Conservation (phyloP, 345 rosid species). For the Gossypium thurberi region DNA sequence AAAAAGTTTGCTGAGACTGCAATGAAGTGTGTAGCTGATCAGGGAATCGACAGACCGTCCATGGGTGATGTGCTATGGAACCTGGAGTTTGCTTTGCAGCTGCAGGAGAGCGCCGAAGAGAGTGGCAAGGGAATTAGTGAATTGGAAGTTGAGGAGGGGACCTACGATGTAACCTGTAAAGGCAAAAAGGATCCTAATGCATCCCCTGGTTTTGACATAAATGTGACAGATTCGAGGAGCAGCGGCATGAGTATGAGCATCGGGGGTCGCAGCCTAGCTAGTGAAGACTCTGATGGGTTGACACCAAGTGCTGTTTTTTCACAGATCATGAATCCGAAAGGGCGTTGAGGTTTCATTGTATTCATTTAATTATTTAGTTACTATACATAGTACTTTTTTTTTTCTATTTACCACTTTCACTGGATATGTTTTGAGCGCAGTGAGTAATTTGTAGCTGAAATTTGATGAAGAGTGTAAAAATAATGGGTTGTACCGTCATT, state of each 20-base stretch:
- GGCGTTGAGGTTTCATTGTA: conserved; percentile 46
- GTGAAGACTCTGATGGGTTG: conserved; percentile 92
- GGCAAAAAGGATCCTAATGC: conserved; percentile 57
- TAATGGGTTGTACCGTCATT: background rate
- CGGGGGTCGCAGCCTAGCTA: conserved; percentile 90
- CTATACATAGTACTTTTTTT: too few species aligned
- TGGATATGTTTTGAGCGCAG: background rate
- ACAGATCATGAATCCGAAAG: conserved; percentile 98
- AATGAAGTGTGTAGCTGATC: conserved; percentile 88
- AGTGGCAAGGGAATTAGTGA: conserved; percentile 50
- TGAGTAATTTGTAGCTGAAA: background rate
- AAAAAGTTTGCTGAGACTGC: conserved; percentile 95
- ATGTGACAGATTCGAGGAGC: conserved; percentile 77
- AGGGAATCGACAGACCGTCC: conserved; percentile 89
- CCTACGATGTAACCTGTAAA: conserved; percentile 37
- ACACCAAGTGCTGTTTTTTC: conserved; percentile 96
- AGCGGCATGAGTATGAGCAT: conserved; percentile 92
- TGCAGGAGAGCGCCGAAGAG: conserved; percentile 96
- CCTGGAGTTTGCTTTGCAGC: conserved; percentile 93
- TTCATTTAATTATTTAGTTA: too few species aligned
- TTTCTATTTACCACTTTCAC: background rate
- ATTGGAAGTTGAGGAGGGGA: conserved; percentile 47
- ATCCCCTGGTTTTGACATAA: conserved; percentile 52
- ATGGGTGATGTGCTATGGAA: conserved; percentile 99
- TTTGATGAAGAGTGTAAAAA: background rate